Evolutionary conservation across 305 asterid species (phyloP).

Genomic region (Fraxinus paxiana): DNA sequence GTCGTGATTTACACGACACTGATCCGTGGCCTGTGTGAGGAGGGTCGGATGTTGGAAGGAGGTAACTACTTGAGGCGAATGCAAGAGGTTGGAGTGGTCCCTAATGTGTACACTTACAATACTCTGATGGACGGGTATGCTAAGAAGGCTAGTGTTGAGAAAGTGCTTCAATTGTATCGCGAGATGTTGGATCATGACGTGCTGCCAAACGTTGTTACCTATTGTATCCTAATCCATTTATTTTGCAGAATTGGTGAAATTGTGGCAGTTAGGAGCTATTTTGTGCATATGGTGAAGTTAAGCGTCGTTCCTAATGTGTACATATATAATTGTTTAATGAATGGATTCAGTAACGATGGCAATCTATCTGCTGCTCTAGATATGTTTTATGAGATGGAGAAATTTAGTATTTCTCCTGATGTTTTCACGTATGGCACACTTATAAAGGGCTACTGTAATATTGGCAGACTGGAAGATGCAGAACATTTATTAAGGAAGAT

Average conservation of each 20-base stretch:
- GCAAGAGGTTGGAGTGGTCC: conserved; percentile 42
- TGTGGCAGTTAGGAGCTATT: conserved; percentile 46
- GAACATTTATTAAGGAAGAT: conserved; percentile 42
- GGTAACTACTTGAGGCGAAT: conserved; percentile 40
- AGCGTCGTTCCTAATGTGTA: conserved; percentile 55
- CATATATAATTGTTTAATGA: conserved; percentile 58
- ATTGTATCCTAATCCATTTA: conserved; percentile 45
- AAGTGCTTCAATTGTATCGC: conserved; percentile 44
- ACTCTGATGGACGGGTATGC: conserved; percentile 61
- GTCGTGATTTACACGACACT: conserved; percentile 63
- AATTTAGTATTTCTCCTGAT: conserved; percentile 49
- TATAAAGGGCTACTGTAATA: conserved; percentile 51
- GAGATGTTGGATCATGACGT: conserved; percentile 49
- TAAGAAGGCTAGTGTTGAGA: conserved; percentile 39
- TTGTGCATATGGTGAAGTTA: conserved; percentile 61
- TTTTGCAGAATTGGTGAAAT: conserved; percentile 47
- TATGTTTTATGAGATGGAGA: conserved; percentile 50
- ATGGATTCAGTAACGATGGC: conserved; percentile 46
- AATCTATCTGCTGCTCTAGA: conserved; percentile 41
- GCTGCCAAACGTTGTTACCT: conserved; percentile 58
- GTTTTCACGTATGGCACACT: conserved; percentile 58
- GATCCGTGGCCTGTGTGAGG: conserved; percentile 45
- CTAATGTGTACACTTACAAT: conserved; percentile 59
- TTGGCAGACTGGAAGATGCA: conserved; percentile 54
- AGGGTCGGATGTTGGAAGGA: conserved; percentile 49